Evolutionary conservation across 176 grass and related monocot genomes (phyloP).

Genomic region (Miscanthus lutarioriparius): DNA sequence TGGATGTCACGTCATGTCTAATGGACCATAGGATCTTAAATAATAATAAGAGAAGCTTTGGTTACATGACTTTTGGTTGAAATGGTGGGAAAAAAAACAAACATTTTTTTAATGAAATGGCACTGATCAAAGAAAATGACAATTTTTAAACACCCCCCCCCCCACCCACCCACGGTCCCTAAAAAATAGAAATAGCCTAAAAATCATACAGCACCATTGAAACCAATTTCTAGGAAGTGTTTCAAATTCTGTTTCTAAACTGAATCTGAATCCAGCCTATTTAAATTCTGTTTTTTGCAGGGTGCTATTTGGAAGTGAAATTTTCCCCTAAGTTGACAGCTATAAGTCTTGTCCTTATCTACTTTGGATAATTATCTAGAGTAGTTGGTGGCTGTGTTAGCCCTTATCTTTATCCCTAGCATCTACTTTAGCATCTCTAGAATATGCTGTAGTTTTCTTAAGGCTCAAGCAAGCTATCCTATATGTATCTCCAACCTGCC

Average conservation of each 20-base stretch:
- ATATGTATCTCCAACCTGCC: too few relatives aligned
- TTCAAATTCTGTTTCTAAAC: neutral
- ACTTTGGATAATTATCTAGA: too few relatives aligned
- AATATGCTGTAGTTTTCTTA: too few relatives aligned
- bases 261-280: neutral
- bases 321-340: neutral
- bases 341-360: too few relatives aligned
- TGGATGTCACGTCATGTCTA: neutral
- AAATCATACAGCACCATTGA: neutral
- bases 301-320: neutral
- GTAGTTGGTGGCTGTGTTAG: too few relatives aligned
- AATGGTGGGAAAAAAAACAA: neutral
- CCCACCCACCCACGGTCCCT: neutral
- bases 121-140: neutral
- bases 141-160: neutral
- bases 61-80: neutral
- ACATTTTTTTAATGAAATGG: neutral
- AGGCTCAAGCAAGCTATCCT: too few relatives aligned
- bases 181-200: neutral
- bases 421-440: too few relatives aligned
- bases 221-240: neutral
- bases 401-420: too few relatives aligned
- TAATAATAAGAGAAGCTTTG: neutral
- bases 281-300: neutral
- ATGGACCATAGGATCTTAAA: neutral